phyloP scores from a whole-genome alignment of 2,329 filamentous ascomycete genomes.

The Aspergillus aculeatinus region DNA sequence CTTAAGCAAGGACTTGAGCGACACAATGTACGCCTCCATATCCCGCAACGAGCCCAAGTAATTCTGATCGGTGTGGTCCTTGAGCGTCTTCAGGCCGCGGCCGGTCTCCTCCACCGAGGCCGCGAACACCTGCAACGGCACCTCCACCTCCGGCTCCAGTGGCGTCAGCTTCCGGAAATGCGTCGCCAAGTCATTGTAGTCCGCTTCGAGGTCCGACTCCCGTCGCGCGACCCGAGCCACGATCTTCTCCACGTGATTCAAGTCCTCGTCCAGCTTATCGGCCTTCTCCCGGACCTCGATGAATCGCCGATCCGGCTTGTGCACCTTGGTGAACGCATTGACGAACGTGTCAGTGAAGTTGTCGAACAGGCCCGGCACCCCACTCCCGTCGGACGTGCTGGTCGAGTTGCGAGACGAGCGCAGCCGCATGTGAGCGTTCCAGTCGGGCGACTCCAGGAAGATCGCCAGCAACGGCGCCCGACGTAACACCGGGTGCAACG shows the following conservation, averaged over 20 bases:
- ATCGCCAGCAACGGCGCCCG: constrained; percentile 77
- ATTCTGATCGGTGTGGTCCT: constrained; percentile 91
- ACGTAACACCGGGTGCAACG: constrained; percentile 84
- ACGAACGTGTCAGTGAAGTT: constrained; percentile 94
- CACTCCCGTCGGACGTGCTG: constrained; percentile 42
- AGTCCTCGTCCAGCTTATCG: constrained; percentile 90
- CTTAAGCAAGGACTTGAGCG: constrained; percentile 83
- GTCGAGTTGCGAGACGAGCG: constrained; percentile 66
- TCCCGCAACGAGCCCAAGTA: constrained; percentile 90
- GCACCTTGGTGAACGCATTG: constrained; percentile 94
- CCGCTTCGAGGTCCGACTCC: constrained; percentile 80
- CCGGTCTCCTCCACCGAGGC: constrained; percentile 81
- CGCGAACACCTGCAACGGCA: constrained; percentile 79
- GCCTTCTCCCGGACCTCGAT: constrained; percentile 90
- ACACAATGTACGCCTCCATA: constrained; percentile 91
- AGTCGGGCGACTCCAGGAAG: constrained; percentile 90
- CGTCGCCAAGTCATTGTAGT: constrained; percentile 84
- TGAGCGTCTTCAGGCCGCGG: constrained; percentile 72
- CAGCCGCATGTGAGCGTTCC: constrained; percentile 92
- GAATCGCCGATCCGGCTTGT: constrained; percentile 92
- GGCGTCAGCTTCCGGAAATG: constrained; percentile 93
- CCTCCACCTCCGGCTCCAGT: constrained; percentile 83
- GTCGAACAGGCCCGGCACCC: constrained; percentile 74
- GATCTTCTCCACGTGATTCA: constrained; percentile 93
- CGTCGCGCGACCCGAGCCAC: constrained; percentile 84